Conservation (phyloP, 441 rosid species). For the Kokia cookei region DNA sequence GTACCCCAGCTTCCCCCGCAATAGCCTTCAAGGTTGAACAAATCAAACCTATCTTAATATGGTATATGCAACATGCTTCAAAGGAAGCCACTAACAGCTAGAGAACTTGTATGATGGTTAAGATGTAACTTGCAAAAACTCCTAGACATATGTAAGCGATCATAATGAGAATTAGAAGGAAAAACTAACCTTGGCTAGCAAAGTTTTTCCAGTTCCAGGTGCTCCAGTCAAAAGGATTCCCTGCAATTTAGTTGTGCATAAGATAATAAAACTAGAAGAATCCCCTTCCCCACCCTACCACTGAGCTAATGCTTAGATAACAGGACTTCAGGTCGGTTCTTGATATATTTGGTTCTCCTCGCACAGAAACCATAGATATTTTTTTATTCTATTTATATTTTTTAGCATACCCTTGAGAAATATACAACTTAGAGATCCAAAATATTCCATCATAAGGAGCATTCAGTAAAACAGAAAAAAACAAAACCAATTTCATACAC, state of each 20-base stretch:
- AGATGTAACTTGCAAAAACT: neutral
- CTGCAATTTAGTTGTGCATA: slow-evolving; percentile 32
- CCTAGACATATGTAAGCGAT: neutral
- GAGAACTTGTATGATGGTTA: neutral
- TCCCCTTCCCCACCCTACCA: neutral
- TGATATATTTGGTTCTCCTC: neutral
- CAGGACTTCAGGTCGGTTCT: neutral
- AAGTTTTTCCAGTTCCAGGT: slow-evolving; percentile 98
- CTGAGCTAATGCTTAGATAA: neutral
- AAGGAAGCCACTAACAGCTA: neutral
- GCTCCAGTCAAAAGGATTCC: slow-evolving; percentile 98
- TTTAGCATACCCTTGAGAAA: neutral
- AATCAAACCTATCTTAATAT: slow-evolving; percentile 9
- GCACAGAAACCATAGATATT: neutral
- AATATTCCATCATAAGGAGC: neutral
- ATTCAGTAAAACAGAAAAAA: neutral
- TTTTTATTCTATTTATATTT: neutral
- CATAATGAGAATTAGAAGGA: neutral
- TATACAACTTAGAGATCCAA: neutral
- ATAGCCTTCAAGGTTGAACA: slow-evolving; percentile 62
- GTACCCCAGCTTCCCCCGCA: slow-evolving; percentile 99
- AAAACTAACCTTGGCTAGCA: slow-evolving; percentile 78
- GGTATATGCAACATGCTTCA: neutral
- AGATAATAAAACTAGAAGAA: neutral
- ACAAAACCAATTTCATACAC: neutral